phyloP scores from a whole-genome alignment of 192 early-diverging fungal species.

The Backusella morwellensis region DNA sequence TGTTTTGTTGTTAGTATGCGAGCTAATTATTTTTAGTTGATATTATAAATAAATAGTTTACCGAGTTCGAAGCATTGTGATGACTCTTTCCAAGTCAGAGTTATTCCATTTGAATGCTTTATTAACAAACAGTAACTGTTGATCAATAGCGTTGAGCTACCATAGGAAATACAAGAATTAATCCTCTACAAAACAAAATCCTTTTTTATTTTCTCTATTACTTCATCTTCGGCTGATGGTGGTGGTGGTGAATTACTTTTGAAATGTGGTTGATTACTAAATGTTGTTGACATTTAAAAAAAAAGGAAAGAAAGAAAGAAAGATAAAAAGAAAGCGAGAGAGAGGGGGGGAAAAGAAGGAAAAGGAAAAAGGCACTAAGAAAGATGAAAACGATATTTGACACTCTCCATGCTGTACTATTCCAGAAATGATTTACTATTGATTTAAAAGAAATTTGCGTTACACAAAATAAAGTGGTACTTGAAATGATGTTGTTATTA shows the following conservation, averaged over 20 bases:
- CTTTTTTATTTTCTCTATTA: neutral
- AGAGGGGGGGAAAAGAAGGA: neutral
- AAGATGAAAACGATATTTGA: neutral
- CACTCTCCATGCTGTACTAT: neutral
- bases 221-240: neutral
- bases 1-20: neutral
- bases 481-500: neutral
- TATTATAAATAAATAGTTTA: neutral
- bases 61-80: constrained; percentile 22
- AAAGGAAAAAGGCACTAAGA: neutral
- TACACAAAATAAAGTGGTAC: neutral
- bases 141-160: constrained; percentile 23
- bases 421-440: constrained; percentile 6
- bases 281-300: neutral
- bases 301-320: neutral
- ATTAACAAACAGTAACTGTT: constrained; percentile 28
- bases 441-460: neutral
- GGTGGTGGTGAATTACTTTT: neutral
- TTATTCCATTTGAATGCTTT: constrained; percentile 25
- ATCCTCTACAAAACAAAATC: neutral
- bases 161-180: neutral
- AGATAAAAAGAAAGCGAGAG: neutral
- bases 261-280: neutral
- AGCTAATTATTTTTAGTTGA: neutral
- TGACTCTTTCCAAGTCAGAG: constrained; percentile 24